Evolutionary conservation across 2,329 filamentous ascomycete species (phyloP), one percentile per base, ranked within the genome.

Genomic region (Hypoxylon sp.): DNA sequence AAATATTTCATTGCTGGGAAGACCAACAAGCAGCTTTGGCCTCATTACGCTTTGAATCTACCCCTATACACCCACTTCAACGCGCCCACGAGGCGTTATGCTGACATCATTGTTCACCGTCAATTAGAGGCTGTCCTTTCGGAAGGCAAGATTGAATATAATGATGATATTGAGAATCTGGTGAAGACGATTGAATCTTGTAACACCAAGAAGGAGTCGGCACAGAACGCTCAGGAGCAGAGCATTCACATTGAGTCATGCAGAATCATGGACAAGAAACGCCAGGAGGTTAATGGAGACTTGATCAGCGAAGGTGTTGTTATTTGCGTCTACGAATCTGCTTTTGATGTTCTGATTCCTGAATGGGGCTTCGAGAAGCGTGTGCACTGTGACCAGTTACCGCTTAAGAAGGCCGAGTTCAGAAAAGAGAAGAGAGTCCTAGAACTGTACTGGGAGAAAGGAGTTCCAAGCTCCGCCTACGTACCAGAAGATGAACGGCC

Each of bases 381-480:
- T 72, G 96, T 99, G 57, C 96, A 99, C 83, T 99, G 96, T 79
- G 96, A 99, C 78, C 96, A 99, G 84, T 86, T 99, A 78, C 96
- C 96, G 31, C 85, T 99, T 74, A 95, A 98, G 88, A 99, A 99
- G 86, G 96, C 96, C n/a, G 96, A 99, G 79, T 99, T 96, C 83
- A 91, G 97, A 81, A 98, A 98, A 86, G 94, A 97, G 79, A 93
- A 94, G 83, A 90, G 96, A 62, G 89, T 98, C 31, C 87, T 99
- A 51, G 96, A 99, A 82, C 88, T 99, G 14, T 99, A 98, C 86
- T 99, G 96, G 96, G 96, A 99, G 90, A 99, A 98, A 88, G 96
- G 96, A 51, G 94, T 98, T 6, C 94, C 95, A 29, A 98, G 94
- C 70, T 98, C 95, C 47, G 93, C 94, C 2, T 99, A 97, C 75